Evolutionary conservation across 1,284 basidiomycete species (phyloP), one percentile per base, ranked within the genome.

Genomic region (Singerocomus rubriflavus): DNA sequence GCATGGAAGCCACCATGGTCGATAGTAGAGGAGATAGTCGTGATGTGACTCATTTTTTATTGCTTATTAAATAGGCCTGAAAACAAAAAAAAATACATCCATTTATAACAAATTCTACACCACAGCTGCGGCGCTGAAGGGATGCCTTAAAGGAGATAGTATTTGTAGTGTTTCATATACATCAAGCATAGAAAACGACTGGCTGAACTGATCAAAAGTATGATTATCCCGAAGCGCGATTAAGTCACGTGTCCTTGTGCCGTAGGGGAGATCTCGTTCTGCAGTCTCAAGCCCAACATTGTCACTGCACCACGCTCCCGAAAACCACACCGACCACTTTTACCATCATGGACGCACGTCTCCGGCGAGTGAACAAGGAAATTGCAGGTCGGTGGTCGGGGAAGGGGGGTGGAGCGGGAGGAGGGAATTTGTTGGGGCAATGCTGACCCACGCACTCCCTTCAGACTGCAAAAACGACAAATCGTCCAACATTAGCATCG

Each of bases 401-500:
- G 21, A 21, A 21, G 21, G 21, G 21, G 21, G 21, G 21, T 4
- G 21, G 21, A 21, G 21, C 21, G 21, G 21, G 21, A 21, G 21
- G 21, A 21, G 21, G 21, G 21, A 2, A 21, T 21, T 21, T 21
- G 36, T 12, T 14, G 11, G 17, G 36, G 13, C 21, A 46, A 42
- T 43, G 30, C 50, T 42, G 33, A 48, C 53, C 35, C 29, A 40
- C 37, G 5, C 21, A 21, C 31, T 35, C 17, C 39, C 42, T 37
- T 46, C 40, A 91, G 93, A 96, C 70, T 96, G 93, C 79, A 91
- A 93, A 75, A 93, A 88, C 67, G 94, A 98, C 77, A 92, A 87
- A 76, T 79, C 84, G 13, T 93, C 91, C 30, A 84, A 84, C 53
- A 91, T 98, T 66, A 77, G 74, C 56, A 87, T 98, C 60, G 87